phyloP scores from a whole-genome alignment of 2,329 filamentous ascomycete genomes.

The Lecanicillium sp. region DNA sequence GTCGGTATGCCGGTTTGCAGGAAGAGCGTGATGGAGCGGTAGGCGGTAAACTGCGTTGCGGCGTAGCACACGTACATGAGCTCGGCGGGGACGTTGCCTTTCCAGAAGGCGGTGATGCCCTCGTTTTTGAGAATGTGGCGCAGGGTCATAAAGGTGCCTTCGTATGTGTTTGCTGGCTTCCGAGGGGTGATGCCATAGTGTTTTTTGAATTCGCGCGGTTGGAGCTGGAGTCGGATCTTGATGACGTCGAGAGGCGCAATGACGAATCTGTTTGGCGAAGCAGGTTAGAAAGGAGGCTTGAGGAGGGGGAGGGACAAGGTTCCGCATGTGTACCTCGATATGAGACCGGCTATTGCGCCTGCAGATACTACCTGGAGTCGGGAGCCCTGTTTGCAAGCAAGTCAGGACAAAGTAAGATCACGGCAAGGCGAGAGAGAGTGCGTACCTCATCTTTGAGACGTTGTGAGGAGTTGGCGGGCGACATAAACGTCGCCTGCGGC shows the following conservation, averaged over 20 bases:
- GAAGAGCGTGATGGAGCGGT: conserved; percentile 64
- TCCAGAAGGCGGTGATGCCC: conserved; percentile 84
- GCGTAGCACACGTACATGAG: conserved; percentile 89
- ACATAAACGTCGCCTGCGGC: conserved; percentile 26
- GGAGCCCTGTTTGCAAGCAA: conserved; percentile 35
- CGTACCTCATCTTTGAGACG: conserved; percentile 54
- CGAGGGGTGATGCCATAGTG: conserved; percentile 49
- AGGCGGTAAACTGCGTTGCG: conserved; percentile 81
- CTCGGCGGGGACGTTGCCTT: conserved; percentile 95
- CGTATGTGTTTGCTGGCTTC: conserved; percentile 49
- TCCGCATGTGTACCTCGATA: conserved; percentile 59
- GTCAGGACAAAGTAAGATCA: neutral
- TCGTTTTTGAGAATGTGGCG: conserved; percentile 70
- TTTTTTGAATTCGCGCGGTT: conserved; percentile 75
- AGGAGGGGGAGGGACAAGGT: neutral
- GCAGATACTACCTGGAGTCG: conserved; percentile 47
- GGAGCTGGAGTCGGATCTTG: conserved; percentile 95
- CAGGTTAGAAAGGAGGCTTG: conserved; percentile 10
- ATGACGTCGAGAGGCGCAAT: conserved; percentile 94
- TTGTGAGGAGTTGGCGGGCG: conserved; percentile 28
- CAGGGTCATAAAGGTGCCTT: conserved; percentile 69
- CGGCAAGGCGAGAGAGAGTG: neutral
- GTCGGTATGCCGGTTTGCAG: conserved; percentile 44
- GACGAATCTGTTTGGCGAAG: conserved; percentile 56
- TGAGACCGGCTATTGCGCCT: conserved; percentile 64